Base-by-base conservation (phyloP, 1,284 basidiomycete genomes). In the Rhodotorula sp. region DNA sequence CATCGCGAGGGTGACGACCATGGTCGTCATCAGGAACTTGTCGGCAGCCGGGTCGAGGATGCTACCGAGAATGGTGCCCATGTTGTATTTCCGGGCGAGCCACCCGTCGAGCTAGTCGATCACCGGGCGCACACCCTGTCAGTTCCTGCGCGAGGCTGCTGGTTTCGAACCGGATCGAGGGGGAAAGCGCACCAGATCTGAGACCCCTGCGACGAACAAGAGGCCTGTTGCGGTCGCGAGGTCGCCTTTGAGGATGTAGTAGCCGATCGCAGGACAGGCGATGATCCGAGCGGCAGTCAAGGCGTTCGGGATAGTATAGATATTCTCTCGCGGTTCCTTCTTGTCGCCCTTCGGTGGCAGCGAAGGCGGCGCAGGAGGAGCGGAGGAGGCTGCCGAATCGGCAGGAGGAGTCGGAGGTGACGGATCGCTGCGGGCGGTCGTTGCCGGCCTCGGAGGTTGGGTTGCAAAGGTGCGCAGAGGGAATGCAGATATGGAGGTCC, bases 41-140 rank as follows among this genome's bases (percentile, higher is more conserved):
- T 99, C 95, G 3, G 96, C 95, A 0, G 95, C 93, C 14, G 95
- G 95, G 80, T 99, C 96, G 12, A 98, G 85, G 69, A 99, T 95
- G 18, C 91, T 91, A 17, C 95, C 95, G 48, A 99, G 85, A 17
- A 98, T 93, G 17, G 91, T 89, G 60, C 83, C 85, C 89, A 93
- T 90, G 56, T 90, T 88, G 83, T 86, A 96, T 70, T 86, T 86
- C 70, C 95, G 85, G 1, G 95, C 96, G 60, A 99, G 82, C 80
- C 85, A 96, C 2, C 95, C 95, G 78, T 99, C 95, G 63, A 90
- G 85, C 91, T 95, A 80, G 5, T 10, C 37, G 37, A 42, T 42
- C 37, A n/a, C 26, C 68, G 59, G 15, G 4, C 15, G 1, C 20
- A 24, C 12, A 3, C 12, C n/a, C n/a, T 6, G 72, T 66, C 61